Conservation (phyloP, 495 filamentous ascomycete species). For the Sphaerosporella brunnea region DNA sequence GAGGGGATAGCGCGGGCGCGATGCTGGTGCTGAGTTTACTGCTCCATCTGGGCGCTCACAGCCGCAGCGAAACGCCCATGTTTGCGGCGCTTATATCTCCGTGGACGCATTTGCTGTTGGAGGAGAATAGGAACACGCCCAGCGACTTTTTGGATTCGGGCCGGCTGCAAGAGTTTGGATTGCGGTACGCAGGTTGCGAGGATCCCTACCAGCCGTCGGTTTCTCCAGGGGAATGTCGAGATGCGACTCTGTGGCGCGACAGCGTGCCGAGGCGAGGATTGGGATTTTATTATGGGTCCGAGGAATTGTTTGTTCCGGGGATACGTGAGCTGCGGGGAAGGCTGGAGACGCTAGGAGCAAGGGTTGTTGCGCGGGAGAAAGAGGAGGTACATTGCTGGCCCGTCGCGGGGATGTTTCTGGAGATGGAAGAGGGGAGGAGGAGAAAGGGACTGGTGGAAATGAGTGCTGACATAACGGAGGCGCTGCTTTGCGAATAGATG, state of each 20-base stretch:
- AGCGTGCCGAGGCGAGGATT: slow-evolving; percentile 43
- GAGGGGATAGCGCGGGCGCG: slow-evolving; percentile 58
- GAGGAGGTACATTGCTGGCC: slow-evolving; percentile 66
- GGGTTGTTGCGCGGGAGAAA: slow-evolving; percentile 35
- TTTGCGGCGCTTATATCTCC: slow-evolving; percentile 41
- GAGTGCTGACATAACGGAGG: slow-evolving; percentile 13
- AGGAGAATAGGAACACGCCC: slow-evolving; percentile 36
- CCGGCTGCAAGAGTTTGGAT: slow-evolving; percentile 42
- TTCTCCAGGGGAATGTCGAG: slow-evolving; percentile 49
- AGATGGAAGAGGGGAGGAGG: slow-evolving; percentile 36
- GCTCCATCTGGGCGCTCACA: slow-evolving; percentile 35
- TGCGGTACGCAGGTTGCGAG: slow-evolving; percentile 41
- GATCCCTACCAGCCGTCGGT: slow-evolving; percentile 36
- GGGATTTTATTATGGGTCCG: slow-evolving; percentile 46
- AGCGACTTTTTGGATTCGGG: slow-evolving; percentile 30
- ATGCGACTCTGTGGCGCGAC: slow-evolving; percentile 42
- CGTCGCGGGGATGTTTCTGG: slow-evolving; percentile 50
- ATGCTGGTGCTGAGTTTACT: slow-evolving; percentile 49
- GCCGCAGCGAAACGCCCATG: slow-evolving; percentile 30
- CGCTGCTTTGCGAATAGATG: slow-evolving; percentile 5
- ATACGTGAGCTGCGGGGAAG: slow-evolving; percentile 36
- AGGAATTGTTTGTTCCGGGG: slow-evolving; percentile 53
- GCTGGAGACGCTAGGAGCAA: slow-evolving; percentile 32
- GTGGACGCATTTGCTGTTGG: slow-evolving; percentile 42
- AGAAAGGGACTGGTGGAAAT: slow-evolving; percentile 40